Percentiles rank a stretch among this genome's conserved stretches.
Conservation (phyloP, 208 protist genomes). For the Lotmaria passim region DNA sequence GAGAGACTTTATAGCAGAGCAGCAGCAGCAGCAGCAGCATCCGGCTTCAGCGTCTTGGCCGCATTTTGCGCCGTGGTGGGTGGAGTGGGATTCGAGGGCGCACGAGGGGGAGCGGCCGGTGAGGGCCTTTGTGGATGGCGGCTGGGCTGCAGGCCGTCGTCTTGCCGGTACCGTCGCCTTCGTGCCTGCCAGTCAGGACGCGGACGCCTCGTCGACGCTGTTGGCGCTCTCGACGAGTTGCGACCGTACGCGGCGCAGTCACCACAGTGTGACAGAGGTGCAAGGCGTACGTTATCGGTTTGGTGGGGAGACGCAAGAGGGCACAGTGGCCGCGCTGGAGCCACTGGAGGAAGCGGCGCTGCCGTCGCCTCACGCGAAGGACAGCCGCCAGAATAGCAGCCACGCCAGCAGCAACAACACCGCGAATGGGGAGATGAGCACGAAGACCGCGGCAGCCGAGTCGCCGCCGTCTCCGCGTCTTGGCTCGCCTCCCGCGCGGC, state of each 20-base stretch:
- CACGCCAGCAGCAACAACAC: too few species aligned
- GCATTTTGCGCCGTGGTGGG: slow-evolving; percentile 33
- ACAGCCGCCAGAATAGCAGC: too few species aligned
- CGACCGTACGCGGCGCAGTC: too few species aligned
- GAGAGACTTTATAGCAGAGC: background rate
- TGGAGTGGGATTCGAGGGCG: slow-evolving; percentile 10
- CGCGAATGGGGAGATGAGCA: too few species aligned
- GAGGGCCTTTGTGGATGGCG: slow-evolving; percentile 54
- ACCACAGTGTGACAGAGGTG: slow-evolving; percentile 48
- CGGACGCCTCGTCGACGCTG: background rate
- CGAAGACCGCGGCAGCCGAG: too few species aligned
- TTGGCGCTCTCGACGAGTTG: background rate
- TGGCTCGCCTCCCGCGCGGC: background rate
- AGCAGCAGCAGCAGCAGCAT: too few species aligned
- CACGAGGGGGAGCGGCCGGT: slow-evolving; percentile 23
- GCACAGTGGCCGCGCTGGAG: slow-evolving; percentile 46
- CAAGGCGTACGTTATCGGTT: slow-evolving; percentile 56
- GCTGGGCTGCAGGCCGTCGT: slow-evolving; percentile 54
- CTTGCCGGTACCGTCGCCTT: slow-evolving; percentile 39
- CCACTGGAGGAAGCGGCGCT: slow-evolving; percentile 25
- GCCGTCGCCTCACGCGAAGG: too few species aligned
- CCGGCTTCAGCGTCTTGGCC: too few species aligned
- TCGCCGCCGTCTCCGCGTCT: too few species aligned
- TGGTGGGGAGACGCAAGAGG: slow-evolving; percentile 53
- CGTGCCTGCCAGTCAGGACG: background rate